A percentile compares a stretch with the other conserved stretches of the same genome.
Evolutionary conservation across 169 alveolate genomes (phyloP).

Genomic region (Plasmodium vivax): DNA sequence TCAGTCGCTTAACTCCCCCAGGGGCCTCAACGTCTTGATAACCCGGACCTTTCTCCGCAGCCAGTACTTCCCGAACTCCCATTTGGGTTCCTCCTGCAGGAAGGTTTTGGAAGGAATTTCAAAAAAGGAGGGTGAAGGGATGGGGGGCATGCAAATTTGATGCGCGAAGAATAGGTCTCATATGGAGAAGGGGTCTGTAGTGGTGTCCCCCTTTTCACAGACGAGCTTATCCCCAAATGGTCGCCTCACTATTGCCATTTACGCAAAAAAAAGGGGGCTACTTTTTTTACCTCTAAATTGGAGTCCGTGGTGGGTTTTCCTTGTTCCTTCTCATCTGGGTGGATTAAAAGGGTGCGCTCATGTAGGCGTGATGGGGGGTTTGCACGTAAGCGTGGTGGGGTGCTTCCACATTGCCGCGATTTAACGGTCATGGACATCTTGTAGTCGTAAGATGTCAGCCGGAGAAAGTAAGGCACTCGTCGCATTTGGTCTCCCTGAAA

Average conservation of each 20-base stretch:
- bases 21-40: conserved; percentile 38
- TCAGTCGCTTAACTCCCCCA: conserved; percentile 3
- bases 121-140: not conserved
- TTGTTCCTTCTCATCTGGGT: not conserved
- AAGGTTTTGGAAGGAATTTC: not conserved
- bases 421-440: conserved; percentile 36
- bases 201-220: not conserved
- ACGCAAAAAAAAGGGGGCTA: not conserved
- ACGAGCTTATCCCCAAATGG: not conserved
- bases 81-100: not conserved
- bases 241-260: not conserved
- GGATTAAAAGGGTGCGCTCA: not conserved
- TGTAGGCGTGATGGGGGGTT: not conserved
- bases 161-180: not conserved
- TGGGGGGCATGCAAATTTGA: not conserved
- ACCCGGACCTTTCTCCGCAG: conserved; percentile 19
- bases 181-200: not conserved
- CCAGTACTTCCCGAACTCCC: conserved; percentile 73
- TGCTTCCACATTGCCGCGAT: not conserved
- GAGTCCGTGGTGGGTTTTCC: not conserved
- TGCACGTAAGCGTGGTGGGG: not conserved
- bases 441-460: conserved; percentile 29
- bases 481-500: conserved; percentile 40
- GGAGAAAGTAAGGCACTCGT: conserved; percentile 23
- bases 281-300: not conserved